Conservation (phyloP, 192 early-diverging fungal genomes). For the Allomyces arbusculus region DNA sequence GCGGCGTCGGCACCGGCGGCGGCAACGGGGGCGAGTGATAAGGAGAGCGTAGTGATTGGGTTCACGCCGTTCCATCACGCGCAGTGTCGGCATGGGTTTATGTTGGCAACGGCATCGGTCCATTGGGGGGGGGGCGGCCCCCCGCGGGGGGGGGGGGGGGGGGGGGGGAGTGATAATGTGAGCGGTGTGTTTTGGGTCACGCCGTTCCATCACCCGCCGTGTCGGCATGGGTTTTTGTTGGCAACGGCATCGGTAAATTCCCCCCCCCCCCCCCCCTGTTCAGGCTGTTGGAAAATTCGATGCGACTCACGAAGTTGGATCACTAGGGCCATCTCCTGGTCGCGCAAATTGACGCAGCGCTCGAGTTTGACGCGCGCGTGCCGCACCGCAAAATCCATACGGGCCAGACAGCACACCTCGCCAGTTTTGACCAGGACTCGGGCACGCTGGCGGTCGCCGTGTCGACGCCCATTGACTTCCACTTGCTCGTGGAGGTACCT, state of each 20-base stretch:
- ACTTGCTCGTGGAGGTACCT: neutral
- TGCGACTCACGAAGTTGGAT: neutral
- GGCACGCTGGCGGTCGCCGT: neutral
- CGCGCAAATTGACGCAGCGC: constrained; percentile 39
- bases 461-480: neutral
- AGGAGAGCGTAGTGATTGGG: constrained; percentile 38
- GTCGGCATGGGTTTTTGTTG: constrained; percentile 23
- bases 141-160: no score
- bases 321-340: constrained; percentile 40
- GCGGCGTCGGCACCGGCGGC: constrained; percentile 1
- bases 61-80: constrained; percentile 61
- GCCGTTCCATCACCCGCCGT: constrained; percentile 56
- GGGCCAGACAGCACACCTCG: constrained; percentile 26
- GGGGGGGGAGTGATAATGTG: constrained; percentile 51
- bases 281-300: no score
- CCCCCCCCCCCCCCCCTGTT: no score
- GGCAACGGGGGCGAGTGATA: constrained; percentile 49
- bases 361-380: constrained; percentile 54
- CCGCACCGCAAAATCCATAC: constrained; percentile 49
- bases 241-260: no score
- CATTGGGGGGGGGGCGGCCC: no score
- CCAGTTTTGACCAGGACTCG: neutral
- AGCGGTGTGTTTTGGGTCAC: constrained; percentile 45
- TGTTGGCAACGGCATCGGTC: constrained; percentile 6
- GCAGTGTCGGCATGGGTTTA: constrained; percentile 55